Percentiles rank a stretch among this genome's conserved stretches.
Conservation (phyloP, 805 yeast species). For the Saccharomycopsis malanga region DNA sequence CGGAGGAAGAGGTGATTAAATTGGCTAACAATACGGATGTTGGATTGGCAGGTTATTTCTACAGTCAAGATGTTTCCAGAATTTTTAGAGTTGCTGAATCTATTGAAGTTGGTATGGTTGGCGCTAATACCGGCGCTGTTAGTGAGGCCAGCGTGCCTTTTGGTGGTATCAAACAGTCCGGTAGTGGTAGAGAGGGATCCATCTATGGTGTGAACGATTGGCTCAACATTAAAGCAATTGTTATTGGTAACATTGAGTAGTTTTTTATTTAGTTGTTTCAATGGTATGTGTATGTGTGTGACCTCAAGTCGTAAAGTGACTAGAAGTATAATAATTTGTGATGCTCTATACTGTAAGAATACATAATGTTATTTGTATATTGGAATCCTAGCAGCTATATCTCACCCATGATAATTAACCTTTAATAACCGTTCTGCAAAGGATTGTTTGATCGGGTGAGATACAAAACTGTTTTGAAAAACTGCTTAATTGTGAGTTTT, state of each 20-base stretch:
- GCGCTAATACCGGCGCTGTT: slow-evolving; percentile 68
- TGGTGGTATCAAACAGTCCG: slow-evolving; percentile 75
- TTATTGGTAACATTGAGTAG: slow-evolving; percentile 32
- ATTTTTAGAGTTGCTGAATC: slow-evolving; percentile 58
- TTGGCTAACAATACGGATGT: slow-evolving; percentile 61
- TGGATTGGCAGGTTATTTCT: slow-evolving; percentile 76
- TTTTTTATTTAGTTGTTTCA: too few species aligned
- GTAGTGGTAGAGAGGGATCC: slow-evolving; percentile 78
- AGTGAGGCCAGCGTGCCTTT: slow-evolving; percentile 55
- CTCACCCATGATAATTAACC: too few species aligned
- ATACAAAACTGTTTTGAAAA: too few species aligned
- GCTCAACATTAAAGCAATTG: slow-evolving; percentile 56
- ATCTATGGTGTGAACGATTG: slow-evolving; percentile 72
- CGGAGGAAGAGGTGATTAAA: slow-evolving; percentile 57
- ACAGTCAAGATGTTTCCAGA: slow-evolving; percentile 46
- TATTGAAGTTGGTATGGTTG: slow-evolving; percentile 75
- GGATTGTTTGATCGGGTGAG: too few species aligned
- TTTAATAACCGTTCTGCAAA: too few species aligned
- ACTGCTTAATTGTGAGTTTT: too few species aligned
- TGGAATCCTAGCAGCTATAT: too few species aligned
- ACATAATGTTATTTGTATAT: too few species aligned
- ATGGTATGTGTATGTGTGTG: too few species aligned
- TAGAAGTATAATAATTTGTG: too few species aligned
- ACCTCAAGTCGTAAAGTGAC: too few species aligned
- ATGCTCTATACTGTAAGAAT: too few species aligned